Base-by-base conservation (phyloP, 768 basidiomycete genomes). In the Mycena vitilis region DNA sequence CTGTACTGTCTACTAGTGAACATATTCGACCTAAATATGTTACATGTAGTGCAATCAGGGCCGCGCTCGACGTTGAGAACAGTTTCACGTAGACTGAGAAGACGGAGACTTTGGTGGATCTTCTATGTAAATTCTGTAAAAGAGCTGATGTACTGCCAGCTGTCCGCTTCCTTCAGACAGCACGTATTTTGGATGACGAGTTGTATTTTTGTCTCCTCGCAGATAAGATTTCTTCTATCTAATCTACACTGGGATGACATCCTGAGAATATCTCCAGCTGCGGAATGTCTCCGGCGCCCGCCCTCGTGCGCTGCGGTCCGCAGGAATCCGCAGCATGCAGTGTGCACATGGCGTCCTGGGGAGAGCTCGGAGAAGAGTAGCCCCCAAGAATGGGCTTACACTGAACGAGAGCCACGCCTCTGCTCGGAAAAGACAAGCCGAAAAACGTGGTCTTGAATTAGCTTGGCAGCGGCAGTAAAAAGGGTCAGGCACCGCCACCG, bases 171-270 rank as follows among this genome's bases (percentile, higher is more conserved):
- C 45, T 11, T 45, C 7, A 4, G 44, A 45, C 44, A 45, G 6
- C 44, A 7, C 4, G 44, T 45, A 18, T 45, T 37, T 23, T 54
- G 2, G 18, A 40, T 54, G 53, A 37, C 53, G 16, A 37, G 16
- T 11, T n/a, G 22, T 54, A 54, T 54, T 54, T 54, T 54, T 54
- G 34, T 36, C 13, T 30, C n/a, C n/a, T n/a, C n/a, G 30, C n/a
- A 30, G 51, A 30, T 30, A 52, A 30, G 15, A 13, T 7, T n/a
- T 12, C 44, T 56, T 22, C 13, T 30, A 57, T 57, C 56, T 57
- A 44, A 57, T 57, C 56, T 57, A 42, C 11, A 40, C 40, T 9
- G 18, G 13, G 2, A 18, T 45, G 13, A 15, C 15, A 16, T 45
- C 6, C 16, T 20, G 6, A 45, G 44, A 16, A 48, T 22, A 40